Percentiles rank a stretch among this genome's conserved stretches.
These are phyloP conservation scores for Astrephomene gubernaculifera DNA, from an alignment of 139 green algal species.

Conservation along the genomic window DNA sequence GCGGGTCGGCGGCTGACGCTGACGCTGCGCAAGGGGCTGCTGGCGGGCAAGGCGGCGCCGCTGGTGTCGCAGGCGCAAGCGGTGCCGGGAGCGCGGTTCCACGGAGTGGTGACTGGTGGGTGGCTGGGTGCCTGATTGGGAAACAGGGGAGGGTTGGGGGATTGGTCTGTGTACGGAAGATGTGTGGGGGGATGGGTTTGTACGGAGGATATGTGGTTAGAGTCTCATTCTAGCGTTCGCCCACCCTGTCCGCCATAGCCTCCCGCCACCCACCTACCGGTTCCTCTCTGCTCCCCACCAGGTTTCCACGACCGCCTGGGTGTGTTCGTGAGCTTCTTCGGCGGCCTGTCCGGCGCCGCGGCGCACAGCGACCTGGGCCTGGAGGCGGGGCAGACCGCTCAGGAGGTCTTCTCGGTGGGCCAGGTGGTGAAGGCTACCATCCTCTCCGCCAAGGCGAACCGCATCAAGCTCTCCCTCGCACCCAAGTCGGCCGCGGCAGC, in stretches of 20 bases:
- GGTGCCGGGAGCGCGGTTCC: slow-evolving; percentile 67
- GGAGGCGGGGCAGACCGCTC: slow-evolving; percentile 60
- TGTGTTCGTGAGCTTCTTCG: slow-evolving; percentile 93
- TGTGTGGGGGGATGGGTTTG: no score
- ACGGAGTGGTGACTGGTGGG: slow-evolving; percentile 90
- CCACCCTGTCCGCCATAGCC: no score
- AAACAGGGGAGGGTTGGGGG: background rate
- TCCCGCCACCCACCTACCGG: no score
- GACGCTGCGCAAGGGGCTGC: slow-evolving; percentile 87
- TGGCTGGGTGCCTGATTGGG: background rate
- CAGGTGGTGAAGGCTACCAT: slow-evolving; percentile 58
- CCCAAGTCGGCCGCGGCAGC: slow-evolving; percentile 42
- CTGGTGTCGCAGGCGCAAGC: slow-evolving; percentile 69
- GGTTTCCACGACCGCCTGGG: slow-evolving; percentile 70
- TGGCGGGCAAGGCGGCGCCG: slow-evolving; percentile 79
- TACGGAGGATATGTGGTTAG: no score
- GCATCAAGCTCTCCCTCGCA: slow-evolving; percentile 65
- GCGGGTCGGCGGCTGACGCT: slow-evolving; percentile 64
- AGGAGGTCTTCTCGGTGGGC: slow-evolving; percentile 15
- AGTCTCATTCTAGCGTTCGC: no score
- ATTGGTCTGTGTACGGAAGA: no score
- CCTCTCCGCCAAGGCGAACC: slow-evolving; percentile 43
- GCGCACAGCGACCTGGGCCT: slow-evolving; percentile 76
- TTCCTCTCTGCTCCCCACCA: background rate
- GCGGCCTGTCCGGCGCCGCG: slow-evolving; percentile 76